These are phyloP conservation scores for Linnemannia exigua DNA, from an alignment of 192 early-diverging fungal genomes.

Conservation along the genomic window DNA sequence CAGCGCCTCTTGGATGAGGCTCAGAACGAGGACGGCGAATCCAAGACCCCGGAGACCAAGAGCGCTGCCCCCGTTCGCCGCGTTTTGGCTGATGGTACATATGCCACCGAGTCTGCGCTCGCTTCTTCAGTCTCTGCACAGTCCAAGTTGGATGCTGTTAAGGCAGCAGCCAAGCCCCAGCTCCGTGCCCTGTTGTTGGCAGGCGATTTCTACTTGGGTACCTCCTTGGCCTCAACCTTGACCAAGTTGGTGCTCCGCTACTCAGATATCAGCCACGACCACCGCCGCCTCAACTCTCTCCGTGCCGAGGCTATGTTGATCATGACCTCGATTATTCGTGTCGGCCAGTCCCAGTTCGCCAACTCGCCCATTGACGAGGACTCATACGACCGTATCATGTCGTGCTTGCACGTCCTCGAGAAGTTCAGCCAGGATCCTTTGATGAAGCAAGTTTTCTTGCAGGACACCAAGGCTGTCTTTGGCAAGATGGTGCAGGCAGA, in stretches of 20 bases:
- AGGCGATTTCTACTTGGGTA: constrained; percentile 94
- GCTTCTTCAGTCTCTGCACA: constrained; percentile 63
- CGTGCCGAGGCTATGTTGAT: constrained; percentile 99
- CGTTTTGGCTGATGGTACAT: constrained; percentile 96
- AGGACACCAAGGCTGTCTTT: constrained; percentile 73
- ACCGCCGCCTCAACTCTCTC: constrained; percentile 76
- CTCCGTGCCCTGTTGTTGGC: constrained; percentile 86
- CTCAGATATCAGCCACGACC: constrained; percentile 64
- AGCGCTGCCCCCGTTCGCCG: constrained; percentile 73
- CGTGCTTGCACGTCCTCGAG: constrained; percentile 86
- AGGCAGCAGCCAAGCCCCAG: constrained; percentile 77
- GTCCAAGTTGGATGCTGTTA: constrained; percentile 64
- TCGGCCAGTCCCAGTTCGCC: constrained; percentile 91
- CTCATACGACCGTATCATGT: constrained; percentile 92
- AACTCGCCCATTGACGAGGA: constrained; percentile 96
- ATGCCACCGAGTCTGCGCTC: constrained; percentile 96
- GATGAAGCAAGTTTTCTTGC: constrained; percentile 70
- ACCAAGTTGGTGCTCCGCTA: constrained; percentile 93
- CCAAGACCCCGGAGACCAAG: constrained; percentile 43
- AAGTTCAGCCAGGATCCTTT: constrained; percentile 66
- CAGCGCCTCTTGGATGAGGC: constrained; percentile 86
- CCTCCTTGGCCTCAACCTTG: constrained; percentile 90
- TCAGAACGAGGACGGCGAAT: constrained; percentile 67
- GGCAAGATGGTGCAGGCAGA: constrained; percentile 76
- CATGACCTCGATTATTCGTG: constrained; percentile 94